These are phyloP conservation scores for Aspergillus sp. DNA, from an alignment of 2,329 filamentous ascomycete species.

Conservation along the genomic window DNA sequence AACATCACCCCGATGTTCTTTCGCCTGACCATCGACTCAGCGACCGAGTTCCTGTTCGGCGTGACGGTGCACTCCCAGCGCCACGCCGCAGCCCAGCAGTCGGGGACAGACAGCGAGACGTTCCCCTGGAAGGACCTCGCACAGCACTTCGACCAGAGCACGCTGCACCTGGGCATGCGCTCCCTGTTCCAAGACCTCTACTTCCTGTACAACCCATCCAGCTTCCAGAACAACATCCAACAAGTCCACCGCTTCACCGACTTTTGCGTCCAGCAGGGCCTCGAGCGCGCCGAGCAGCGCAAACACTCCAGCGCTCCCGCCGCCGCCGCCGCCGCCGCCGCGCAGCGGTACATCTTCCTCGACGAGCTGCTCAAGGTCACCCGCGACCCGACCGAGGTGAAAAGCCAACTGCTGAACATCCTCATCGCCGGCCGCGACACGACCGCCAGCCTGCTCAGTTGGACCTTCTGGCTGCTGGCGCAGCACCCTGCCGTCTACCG, in stretches of 20 bases:
- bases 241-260: not conserved
- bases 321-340: not conserved
- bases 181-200: not conserved
- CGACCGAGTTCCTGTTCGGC: slow-evolving; percentile 80
- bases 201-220: not conserved
- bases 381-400: not conserved
- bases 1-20: slow-evolving; percentile 23
- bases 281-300: not conserved
- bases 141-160: not conserved
- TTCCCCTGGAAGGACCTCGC: not conserved
- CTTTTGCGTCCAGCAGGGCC: not conserved
- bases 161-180: not conserved
- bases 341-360: not conserved
- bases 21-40: slow-evolving; percentile 66
- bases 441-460: slow-evolving; percentile 67
- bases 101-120: not conserved
- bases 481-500: not conserved
- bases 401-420: slow-evolving; percentile 34
- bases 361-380: not conserved
- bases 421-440: slow-evolving; percentile 80
- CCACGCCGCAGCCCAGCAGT: not conserved
- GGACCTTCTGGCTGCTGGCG: not conserved
- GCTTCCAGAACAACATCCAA: not conserved
- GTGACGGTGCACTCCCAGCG: slow-evolving; percentile 43
- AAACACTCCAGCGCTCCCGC: too few species aligned